Base-by-base conservation (phyloP, 176 grass and related monocot species). In the maize (Zea mays) region DNA sequence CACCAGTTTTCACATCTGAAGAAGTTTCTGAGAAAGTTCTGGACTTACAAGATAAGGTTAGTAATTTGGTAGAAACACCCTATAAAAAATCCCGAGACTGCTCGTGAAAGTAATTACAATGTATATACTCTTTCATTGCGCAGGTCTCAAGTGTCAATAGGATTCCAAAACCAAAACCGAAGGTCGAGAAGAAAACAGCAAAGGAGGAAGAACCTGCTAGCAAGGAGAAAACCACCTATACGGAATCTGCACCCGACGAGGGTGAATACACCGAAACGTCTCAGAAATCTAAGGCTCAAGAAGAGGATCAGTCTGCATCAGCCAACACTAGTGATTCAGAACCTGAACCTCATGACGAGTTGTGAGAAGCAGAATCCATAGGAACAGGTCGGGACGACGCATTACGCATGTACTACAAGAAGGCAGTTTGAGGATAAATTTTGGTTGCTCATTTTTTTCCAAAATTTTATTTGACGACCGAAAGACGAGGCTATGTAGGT, bases 111-210 rank as follows among this genome's bases (percentile, higher is more conserved):
- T 62, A n/a, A 71, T 34, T 56, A 17, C 47, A 78, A 72, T 40
- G 12, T 57, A 33, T 44, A 46, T 46, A 27, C 27, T 42, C 38
- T 5, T 76, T 83, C 6, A 42, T 2, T 45, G n/a, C 81, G 49
- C 79, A 99, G 96, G 90, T 96, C 7, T 89, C 90, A 7, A 90
- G 84, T 66, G 79, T 99, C 69, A 96, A 99, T 52, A 93, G 90
- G 79, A 99, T 99, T 36, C 92, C 96, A 8, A 96, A 93, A 87
- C 96, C 96, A 79, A 99, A 99, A 76, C 90, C 96, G 40, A 99
- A 99, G 81, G 21, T 96, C 34, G 96, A 96, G 60, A 95, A 99
- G 78, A 96, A 91, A 87, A 81, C 96, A 71, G 13, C 62, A 3
- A 94, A 91, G 88, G 88, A 90, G 82, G 89, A 94, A 82, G 91